phyloP scores from a whole-genome alignment of 371 early-diverging fungal genomes.

The Lichtheimia hyalospora region DNA sequence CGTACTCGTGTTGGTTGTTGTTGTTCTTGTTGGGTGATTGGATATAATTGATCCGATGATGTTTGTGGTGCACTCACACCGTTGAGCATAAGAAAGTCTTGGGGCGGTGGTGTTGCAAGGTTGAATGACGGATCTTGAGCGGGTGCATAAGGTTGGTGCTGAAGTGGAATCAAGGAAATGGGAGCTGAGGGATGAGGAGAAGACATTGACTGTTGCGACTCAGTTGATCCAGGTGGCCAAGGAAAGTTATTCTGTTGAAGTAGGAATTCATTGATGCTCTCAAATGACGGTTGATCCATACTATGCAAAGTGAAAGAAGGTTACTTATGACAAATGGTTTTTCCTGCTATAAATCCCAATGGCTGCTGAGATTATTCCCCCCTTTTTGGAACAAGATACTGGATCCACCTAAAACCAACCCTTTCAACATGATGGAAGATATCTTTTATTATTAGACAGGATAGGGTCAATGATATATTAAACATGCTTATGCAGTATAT shows the following conservation, averaged over 20 bases:
- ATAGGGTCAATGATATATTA: too few species aligned
- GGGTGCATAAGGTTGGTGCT: neutral
- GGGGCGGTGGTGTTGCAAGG: neutral
- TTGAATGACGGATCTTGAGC: neutral
- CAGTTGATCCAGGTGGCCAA: neutral
- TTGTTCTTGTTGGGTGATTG: neutral
- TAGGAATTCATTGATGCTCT: neutral
- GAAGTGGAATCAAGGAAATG: neutral
- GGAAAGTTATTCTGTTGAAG: neutral
- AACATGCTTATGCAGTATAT: too few species aligned
- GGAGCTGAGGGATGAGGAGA: neutral
- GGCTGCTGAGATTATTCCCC: too few species aligned
- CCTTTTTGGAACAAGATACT: too few species aligned
- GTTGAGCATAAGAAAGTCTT: neutral
- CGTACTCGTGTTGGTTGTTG: conserved; percentile 12
- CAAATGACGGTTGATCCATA: too few species aligned
- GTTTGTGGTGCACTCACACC: too few species aligned
- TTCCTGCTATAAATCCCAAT: too few species aligned
- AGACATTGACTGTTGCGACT: neutral
- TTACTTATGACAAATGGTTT: too few species aligned
- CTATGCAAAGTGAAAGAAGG: too few species aligned
- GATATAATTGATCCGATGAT: neutral
- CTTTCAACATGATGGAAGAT: too few species aligned
- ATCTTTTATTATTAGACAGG: too few species aligned
- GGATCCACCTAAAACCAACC: too few species aligned